These are phyloP conservation scores for Prunus padus DNA, from an alignment of 306 rosid genomes.

Conservation along the genomic window DNA sequence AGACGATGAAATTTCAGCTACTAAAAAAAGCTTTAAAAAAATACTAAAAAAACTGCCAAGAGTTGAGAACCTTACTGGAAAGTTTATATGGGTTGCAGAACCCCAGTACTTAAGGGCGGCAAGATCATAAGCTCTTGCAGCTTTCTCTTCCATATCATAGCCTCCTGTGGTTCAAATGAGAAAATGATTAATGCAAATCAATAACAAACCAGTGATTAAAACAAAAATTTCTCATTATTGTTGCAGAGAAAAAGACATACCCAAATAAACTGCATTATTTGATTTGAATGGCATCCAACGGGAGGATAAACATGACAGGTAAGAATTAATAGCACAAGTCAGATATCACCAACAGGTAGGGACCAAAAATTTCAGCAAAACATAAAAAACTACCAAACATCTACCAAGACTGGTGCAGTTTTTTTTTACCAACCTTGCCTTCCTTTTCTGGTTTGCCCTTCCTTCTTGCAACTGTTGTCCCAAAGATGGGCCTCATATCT, in stretches of 20 bases:
- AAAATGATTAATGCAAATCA: neutral
- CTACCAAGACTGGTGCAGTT: neutral
- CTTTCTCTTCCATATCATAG: slow-evolving; percentile 99
- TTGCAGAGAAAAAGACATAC: slow-evolving; percentile 35
- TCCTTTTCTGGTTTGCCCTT: slow-evolving; percentile 98
- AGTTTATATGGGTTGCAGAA: slow-evolving; percentile 84
- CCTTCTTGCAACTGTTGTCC: slow-evolving; percentile 98
- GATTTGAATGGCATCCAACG: slow-evolving; percentile 40
- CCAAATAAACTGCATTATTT: slow-evolving; percentile 75
- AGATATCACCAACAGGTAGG: slow-evolving; percentile 25
- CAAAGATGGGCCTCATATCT: slow-evolving; percentile 98
- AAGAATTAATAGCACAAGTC: slow-evolving; percentile 39
- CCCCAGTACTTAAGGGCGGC: slow-evolving; percentile 99
- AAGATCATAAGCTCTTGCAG: slow-evolving; percentile 97
- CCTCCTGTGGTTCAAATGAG: slow-evolving; percentile 56
- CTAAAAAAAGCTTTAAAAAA: neutral
- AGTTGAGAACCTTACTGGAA: slow-evolving; percentile 49
- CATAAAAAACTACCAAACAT: slow-evolving; percentile 20
- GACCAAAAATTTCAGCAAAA: slow-evolving; percentile 18
- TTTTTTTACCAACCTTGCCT: slow-evolving; percentile 71
- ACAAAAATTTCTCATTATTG: neutral
- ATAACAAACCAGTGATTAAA: neutral
- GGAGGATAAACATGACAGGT: slow-evolving; percentile 31
- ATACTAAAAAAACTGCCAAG: neutral
- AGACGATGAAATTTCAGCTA: neutral